phyloP scores from a whole-genome alignment of 2,329 filamentous ascomycete genomes.

The Zasmidium cellare region DNA sequence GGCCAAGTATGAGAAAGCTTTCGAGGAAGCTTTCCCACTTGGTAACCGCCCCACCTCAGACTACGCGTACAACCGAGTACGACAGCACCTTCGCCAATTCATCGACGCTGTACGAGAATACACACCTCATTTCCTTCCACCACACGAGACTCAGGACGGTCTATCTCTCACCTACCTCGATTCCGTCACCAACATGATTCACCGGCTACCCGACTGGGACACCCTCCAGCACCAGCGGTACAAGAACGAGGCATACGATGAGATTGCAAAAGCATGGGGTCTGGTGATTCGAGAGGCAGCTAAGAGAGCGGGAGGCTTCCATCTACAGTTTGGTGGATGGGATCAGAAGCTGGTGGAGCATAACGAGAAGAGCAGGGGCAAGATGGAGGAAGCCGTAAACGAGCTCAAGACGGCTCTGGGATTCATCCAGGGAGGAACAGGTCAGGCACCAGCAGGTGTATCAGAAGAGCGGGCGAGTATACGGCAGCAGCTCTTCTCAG shows the following conservation, averaged over 20 bases:
- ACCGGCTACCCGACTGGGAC: slow-evolving; percentile 88
- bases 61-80: slow-evolving; percentile 92
- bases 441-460: slow-evolving; percentile 24
- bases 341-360: slow-evolving; percentile 84
- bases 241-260: slow-evolving; percentile 94
- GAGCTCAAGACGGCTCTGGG: slow-evolving; percentile 73
- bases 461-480: slow-evolving; percentile 47
- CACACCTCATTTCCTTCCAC: slow-evolving; percentile 91
- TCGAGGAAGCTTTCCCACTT: slow-evolving; percentile 79
- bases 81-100: slow-evolving; percentile 74
- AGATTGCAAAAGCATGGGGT: slow-evolving; percentile 91
- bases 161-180: slow-evolving; percentile 86
- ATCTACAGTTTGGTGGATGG: slow-evolving; percentile 87
- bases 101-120: slow-evolving; percentile 91
- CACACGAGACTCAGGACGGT: slow-evolving; percentile 80
- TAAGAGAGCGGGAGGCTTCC: slow-evolving; percentile 87
- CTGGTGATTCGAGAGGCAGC: slow-evolving; percentile 86
- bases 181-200: slow-evolving; percentile 84
- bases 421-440: slow-evolving; percentile 65
- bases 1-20: slow-evolving; percentile 73
- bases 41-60: slow-evolving; percentile 83
- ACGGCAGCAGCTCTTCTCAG: slow-evolving; percentile 47
- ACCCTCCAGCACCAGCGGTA: slow-evolving; percentile 84
- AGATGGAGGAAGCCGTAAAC: slow-evolving; percentile 75
- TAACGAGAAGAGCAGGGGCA: slow-evolving; percentile 81